Conservation (phyloP, 192 early-diverging fungal genomes). For the Coemansia sp. region DNA sequence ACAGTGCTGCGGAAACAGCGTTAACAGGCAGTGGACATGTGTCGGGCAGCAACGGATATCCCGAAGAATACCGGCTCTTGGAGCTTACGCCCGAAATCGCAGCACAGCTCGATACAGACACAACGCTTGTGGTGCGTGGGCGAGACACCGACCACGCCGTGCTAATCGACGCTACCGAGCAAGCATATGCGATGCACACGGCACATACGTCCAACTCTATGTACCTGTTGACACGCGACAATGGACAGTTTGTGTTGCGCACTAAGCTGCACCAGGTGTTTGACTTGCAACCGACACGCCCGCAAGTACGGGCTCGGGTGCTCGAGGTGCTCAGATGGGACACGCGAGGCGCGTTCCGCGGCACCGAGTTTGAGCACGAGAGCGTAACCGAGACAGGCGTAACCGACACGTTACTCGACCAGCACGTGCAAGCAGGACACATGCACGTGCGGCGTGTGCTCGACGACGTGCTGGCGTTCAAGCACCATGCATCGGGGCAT, state of each 20-base stretch:
- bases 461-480: constrained; percentile 44
- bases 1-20: not conserved
- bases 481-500: constrained; percentile 10
- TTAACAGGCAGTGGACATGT: too few relatives aligned
- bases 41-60: constrained; percentile 45
- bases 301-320: constrained; percentile 36
- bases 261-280: constrained; percentile 44
- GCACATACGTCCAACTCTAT: constrained; percentile 52
- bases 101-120: constrained; percentile 28
- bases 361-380: constrained; percentile 36
- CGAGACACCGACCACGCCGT: constrained; percentile 34
- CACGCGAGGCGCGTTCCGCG: constrained; percentile 37
- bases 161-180: constrained; percentile 27
- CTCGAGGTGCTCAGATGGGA: constrained; percentile 41
- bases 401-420: constrained; percentile 14
- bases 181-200: constrained; percentile 34
- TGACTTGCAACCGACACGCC: constrained; percentile 38
- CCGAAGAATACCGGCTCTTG: constrained; percentile 39
- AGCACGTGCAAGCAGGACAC: constrained; percentile 34
- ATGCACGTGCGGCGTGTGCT: constrained; percentile 21
- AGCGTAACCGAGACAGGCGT: constrained; percentile 13
- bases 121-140: constrained; percentile 23
- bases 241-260: constrained; percentile 16
- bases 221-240: constrained; percentile 24
- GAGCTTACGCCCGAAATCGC: constrained; percentile 40